Evolutionary conservation across 2,329 filamentous ascomycete species (phyloP), one percentile per base, ranked within the genome.

Genomic region (Fusarium chlamydosporum): DNA sequence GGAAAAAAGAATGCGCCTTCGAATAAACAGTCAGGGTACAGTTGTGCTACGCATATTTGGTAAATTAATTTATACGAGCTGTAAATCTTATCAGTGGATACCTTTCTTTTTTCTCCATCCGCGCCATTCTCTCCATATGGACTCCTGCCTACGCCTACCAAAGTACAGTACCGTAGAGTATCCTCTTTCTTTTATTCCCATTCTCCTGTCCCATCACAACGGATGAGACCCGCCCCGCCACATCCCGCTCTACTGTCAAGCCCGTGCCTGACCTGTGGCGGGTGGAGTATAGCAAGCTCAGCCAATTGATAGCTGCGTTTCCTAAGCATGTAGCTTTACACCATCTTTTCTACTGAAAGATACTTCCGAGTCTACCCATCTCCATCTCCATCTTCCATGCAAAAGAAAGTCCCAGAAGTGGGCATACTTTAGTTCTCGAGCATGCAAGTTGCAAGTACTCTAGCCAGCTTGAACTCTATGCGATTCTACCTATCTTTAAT

Each of bases 361-460:
- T 72, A 73, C 71, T 51, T 67, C 72, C 62, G 68, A 58, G 58
- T 73, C 66, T 72, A 65, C 68, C 72, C 68, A 73, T 72, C 20
- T 35, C 72, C 68, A 73, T 72, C 20, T 35, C 23, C 27, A 48
- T 26, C 33, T 34, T 40, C 33, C 34, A 15, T 35, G 43, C 26
- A 53, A 58, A 67, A 62, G 61, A 58, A 72, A 53, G 50, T 65
- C 41, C 65, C 59, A 57, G 66, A 73, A 68, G 66, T 70, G 68
- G 71, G 46, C 27, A 50, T 57, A 61, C 46, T 60, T 57, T 34
- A n/a, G 18, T 53, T 56, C 37, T 29, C 20, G 33, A 53, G 46
- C 55, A 61, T 56, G 27, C 48, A 56, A 56, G 51, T 48, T 51
- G 56, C 37, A 57, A 27, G 40, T 55, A 54, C 47, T 62, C 41